Evolutionary conservation across 2,329 filamentous ascomycete species (phyloP).

Genomic region (Sporothrix curviconia): DNA sequence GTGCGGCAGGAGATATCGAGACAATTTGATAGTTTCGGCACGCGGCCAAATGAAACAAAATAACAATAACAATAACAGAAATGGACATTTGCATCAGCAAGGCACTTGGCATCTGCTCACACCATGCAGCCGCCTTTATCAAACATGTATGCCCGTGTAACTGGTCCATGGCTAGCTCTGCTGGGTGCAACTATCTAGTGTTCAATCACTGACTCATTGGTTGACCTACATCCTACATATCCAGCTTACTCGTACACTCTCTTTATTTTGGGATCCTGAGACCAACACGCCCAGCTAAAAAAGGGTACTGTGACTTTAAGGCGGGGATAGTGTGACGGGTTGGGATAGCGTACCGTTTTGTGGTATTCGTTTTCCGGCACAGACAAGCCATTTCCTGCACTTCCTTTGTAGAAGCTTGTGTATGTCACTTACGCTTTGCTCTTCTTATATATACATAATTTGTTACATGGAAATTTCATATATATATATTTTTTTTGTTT

Average conservation of each 20-base stretch:
- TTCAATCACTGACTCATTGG: background rate
- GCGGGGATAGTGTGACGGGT: background rate
- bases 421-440: no score
- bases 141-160: background rate
- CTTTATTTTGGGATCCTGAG: background rate
- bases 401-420: no score
- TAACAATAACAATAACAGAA: background rate
- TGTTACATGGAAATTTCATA: background rate
- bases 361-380: background rate
- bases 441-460: background rate
- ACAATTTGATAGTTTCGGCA: no score
- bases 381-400: background rate
- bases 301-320: slow-evolving; percentile 1
- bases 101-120: no score
- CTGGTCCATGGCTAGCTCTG: background rate
- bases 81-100: background rate
- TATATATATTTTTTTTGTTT: background rate
- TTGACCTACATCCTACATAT: background rate
- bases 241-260: background rate
- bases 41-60: background rate
- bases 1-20: no score
- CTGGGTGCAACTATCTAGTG: background rate
- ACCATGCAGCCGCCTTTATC: background rate
- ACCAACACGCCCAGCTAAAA: background rate
- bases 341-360: background rate